Conservation (phyloP, 2,329 filamentous ascomycete genomes). For the Fusarium lyarnte region DNA sequence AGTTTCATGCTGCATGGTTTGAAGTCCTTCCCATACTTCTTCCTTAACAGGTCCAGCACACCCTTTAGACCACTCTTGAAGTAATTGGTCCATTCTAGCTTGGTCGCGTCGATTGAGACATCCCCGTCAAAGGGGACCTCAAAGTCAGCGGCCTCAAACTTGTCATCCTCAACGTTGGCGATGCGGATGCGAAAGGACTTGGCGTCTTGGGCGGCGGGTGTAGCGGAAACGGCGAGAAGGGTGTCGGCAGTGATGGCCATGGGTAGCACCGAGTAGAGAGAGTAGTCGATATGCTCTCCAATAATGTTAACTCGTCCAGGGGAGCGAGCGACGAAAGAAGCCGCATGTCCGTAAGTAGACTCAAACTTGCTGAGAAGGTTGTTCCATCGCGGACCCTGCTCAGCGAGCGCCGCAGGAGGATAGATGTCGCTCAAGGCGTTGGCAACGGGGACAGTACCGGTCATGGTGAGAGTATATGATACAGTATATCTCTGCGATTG, state of each 20-base stretch:
- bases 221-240: constrained; percentile 79
- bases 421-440: constrained; percentile 84
- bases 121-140: constrained; percentile 69
- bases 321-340: constrained; percentile 87
- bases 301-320: constrained; percentile 98
- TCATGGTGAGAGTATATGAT: constrained; percentile 51
- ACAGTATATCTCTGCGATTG: background rate
- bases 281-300: constrained; percentile 99
- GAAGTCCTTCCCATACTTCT: constrained; percentile 70
- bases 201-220: constrained; percentile 57
- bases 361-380: constrained; percentile 77
- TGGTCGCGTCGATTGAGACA: constrained; percentile 83
- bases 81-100: constrained; percentile 97
- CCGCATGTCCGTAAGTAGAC: constrained; percentile 71
- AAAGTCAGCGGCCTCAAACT: constrained; percentile 81
- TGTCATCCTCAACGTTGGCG: constrained; percentile 78
- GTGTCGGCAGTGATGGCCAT: constrained; percentile 95
- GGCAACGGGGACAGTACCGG: constrained; percentile 75
- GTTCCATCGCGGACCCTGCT: constrained; percentile 80
- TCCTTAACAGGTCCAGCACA: constrained; percentile 79
- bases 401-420: constrained; percentile 73
- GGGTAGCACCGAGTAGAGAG: constrained; percentile 92
- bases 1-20: constrained; percentile 81
- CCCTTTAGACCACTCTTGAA: constrained; percentile 92
- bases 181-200: constrained; percentile 76